Conservation (phyloP, 306 rosid species). For the Dalbergia oliveri region DNA sequence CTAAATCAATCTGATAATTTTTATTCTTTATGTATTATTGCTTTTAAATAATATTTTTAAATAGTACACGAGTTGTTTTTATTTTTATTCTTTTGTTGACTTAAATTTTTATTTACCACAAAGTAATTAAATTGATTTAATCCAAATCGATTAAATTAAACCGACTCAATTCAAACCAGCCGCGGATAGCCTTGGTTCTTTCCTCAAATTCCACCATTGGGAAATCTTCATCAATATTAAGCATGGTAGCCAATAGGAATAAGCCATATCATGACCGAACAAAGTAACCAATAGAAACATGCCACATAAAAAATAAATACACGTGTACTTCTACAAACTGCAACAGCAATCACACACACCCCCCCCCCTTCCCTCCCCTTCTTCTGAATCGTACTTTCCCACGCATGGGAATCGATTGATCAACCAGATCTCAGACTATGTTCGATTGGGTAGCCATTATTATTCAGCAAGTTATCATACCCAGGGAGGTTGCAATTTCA, state of each 20-base stretch:
- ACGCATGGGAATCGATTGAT: slow-evolving; percentile 9
- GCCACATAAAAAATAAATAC: background rate
- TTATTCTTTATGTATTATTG: too few species aligned
- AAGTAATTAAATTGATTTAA: too few species aligned
- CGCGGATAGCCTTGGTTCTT: background rate
- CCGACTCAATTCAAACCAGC: too few species aligned
- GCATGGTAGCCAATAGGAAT: slow-evolving; percentile 31
- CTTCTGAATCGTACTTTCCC: slow-evolving; percentile 7
- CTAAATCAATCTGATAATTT: too few species aligned
- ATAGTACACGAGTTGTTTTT: too few species aligned
- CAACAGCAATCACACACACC: background rate
- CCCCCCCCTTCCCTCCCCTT: background rate
- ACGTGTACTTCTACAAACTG: slow-evolving; percentile 3
- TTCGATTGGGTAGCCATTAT: slow-evolving; percentile 4
- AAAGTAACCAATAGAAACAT: background rate
- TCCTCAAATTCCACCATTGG: background rate
- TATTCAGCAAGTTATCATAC: background rate
- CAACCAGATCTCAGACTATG: slow-evolving; percentile 34
- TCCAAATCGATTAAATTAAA: too few species aligned
- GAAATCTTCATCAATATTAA: background rate
- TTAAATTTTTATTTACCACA: too few species aligned
- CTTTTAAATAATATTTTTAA: too few species aligned
- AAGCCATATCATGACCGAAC: slow-evolving; percentile 39
- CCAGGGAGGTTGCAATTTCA: background rate
- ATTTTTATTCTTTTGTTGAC: too few species aligned